Conservation (phyloP, 495 filamentous ascomycete species). For the Astrothelium subdiscretum region DNA sequence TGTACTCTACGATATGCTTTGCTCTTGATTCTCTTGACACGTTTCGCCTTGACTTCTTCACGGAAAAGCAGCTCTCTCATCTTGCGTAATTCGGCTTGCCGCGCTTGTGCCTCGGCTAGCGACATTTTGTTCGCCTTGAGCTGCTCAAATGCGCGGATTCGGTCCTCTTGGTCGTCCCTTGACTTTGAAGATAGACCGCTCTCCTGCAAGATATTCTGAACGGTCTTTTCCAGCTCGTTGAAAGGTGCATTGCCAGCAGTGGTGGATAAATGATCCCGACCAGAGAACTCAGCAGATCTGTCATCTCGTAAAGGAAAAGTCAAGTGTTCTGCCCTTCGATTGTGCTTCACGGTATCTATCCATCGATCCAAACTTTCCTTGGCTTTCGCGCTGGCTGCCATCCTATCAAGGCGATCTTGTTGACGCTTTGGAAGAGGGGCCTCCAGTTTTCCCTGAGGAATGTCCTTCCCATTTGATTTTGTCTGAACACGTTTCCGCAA, state of each 20-base stretch:
- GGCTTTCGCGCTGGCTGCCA: constrained; percentile 77
- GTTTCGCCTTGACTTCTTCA: constrained; percentile 79
- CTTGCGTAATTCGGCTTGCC: constrained; percentile 63
- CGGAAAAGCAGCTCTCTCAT: constrained; percentile 77
- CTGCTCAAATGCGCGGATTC: constrained; percentile 59
- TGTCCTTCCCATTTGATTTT: constrained; percentile 38
- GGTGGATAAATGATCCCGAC: constrained; percentile 38
- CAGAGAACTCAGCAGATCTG: neutral
- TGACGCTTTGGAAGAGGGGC: constrained; percentile 81
- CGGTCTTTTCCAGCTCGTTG: constrained; percentile 72
- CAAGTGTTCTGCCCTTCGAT: constrained; percentile 82
- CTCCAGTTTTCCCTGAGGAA: constrained; percentile 58
- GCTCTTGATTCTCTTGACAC: constrained; percentile 97
- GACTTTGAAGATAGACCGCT: constrained; percentile 54
- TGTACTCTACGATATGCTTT: constrained; percentile 88
- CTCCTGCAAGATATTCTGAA: constrained; percentile 77
- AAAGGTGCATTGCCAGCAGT: constrained; percentile 42
- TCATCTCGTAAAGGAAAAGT: constrained; percentile 80
- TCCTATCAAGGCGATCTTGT: constrained; percentile 77
- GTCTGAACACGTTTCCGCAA: constrained; percentile 50
- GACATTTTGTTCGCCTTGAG: constrained; percentile 53
- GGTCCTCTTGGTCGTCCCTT: constrained; percentile 47
- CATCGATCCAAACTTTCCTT: constrained; percentile 83
- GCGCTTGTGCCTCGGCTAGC: constrained; percentile 59
- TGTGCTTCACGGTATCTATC: constrained; percentile 89